Evolutionary conservation across 2,329 filamentous ascomycete genomes (phyloP), one percentile per base, ranked within the genome.

Genomic region (Amesomyces nigricolor): DNA sequence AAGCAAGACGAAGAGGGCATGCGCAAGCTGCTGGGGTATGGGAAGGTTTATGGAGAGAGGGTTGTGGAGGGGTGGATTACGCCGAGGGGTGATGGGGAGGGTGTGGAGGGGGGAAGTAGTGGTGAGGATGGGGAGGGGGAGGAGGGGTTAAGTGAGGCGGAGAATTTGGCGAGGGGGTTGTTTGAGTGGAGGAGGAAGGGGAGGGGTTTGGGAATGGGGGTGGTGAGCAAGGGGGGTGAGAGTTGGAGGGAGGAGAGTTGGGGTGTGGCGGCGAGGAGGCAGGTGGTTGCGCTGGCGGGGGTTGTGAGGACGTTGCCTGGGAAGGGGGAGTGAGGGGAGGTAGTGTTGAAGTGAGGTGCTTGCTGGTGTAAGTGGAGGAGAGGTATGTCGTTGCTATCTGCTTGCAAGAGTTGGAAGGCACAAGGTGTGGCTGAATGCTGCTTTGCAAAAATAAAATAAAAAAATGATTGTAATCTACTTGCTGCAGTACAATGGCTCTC

Each of bases 1-100:
- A 63, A 67, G 45, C 58, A 69, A 47, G 71, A 73, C 53, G 66
- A 66, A 38, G 54, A 65, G 32, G 64, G 68, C 9, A 63, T 70
- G 37, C 65, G 64, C 45, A 65, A 67, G 13, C 44, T 73, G 35
- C 58, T 73, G 14, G 54, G 55, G 6, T 66, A 61, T 35, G 68
- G 70, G n/a, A 65, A 61, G 26, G 57, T 66, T 54, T 62, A 70
- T 32, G 71, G 69, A 13, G 57, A 64, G 47, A 65, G 51, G 50
- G 45, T 63, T 5, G 59, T 63, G 6, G 61, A 64, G 30, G 57
- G 58, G 8, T 60, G 64, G 47, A 55, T 66, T 19, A 53, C 37
- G 52, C 52, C 61, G 3, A 14, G 9, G 4, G 13, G 19, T 0
- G 16, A 26, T 29, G 44, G 47, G 32, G 37, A 11, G 4, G 26